Percentiles rank a stretch among this genome's conserved stretches.
Evolutionary conservation across 352 stramenopile genomes (phyloP).

Genomic region (Phytophthora ohioensis): DNA sequence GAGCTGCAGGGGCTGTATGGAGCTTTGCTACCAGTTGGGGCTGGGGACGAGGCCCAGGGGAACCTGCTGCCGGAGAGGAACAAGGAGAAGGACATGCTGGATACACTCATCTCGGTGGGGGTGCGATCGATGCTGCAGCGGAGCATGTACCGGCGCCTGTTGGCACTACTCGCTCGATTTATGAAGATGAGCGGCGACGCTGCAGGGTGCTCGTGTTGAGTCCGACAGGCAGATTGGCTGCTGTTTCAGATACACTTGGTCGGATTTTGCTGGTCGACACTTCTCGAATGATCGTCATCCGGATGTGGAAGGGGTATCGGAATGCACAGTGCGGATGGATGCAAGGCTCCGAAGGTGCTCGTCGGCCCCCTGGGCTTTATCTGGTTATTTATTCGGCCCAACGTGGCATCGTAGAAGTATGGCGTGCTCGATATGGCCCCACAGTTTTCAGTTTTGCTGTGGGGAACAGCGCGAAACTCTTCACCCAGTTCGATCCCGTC

Average conservation of each 20-base stretch:
- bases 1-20: conserved; percentile 80
- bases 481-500: conserved; percentile 57
- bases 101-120: conserved; percentile 39
- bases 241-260: conserved; percentile 79
- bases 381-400: conserved; percentile 88
- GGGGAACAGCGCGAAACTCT: conserved; percentile 70
- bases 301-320: conserved; percentile 91
- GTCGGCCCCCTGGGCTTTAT: conserved; percentile 66
- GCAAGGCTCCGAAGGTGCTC: conserved; percentile 65
- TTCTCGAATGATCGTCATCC: conserved; percentile 80
- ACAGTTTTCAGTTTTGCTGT: conserved; percentile 80
- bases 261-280: conserved; percentile 84
- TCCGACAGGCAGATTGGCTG: conserved; percentile 71
- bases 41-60: conserved; percentile 43
- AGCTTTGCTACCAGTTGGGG: conserved; percentile 88
- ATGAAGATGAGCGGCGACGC: conserved; percentile 69
- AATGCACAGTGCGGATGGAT: conserved; percentile 88
- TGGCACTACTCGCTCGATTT: conserved; percentile 54
- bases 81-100: conserved; percentile 24
- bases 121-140: conserved; percentile 59
- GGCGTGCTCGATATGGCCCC: conserved; percentile 79
- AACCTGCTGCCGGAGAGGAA: conserved; percentile 13
- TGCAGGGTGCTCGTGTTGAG: conserved; percentile 73
- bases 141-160: conserved; percentile 81
- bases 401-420: conserved; percentile 86